A percentile compares a stretch with the other conserved stretches of the same genome.
Conservation (phyloP, 2,329 filamentous ascomycete species). For the Aureobasidium sp. region DNA sequence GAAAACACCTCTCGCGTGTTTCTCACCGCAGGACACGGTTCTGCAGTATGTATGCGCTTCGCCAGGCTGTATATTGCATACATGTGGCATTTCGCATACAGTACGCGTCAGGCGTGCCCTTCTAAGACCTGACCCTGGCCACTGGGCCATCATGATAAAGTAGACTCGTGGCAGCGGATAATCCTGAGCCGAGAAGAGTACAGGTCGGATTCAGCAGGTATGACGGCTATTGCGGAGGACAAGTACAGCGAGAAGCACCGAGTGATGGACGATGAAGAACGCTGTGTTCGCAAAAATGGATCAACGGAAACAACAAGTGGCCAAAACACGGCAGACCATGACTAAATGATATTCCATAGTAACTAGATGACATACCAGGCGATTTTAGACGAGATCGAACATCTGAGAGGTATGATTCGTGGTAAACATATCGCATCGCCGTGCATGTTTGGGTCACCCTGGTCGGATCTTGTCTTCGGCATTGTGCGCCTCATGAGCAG, state of each 20-base stretch:
- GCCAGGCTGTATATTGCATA: background rate
- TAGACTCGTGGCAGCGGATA: no score
- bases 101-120: background rate
- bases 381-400: background rate
- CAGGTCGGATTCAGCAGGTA: background rate
- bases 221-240: background rate
- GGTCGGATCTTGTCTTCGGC: no score
- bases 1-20: background rate
- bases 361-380: background rate
- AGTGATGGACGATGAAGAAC: background rate
- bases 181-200: background rate
- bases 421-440: background rate
- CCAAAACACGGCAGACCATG: background rate
- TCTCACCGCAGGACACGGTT: background rate
- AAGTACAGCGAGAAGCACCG: background rate
- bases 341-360: background rate
- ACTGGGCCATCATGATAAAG: no score
- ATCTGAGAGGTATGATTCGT: background rate
- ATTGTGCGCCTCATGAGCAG: background rate
- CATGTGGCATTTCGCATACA: background rate
- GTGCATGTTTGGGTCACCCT: background rate
- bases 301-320: background rate
- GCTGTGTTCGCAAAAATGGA: background rate
- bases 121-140: no score
- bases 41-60: background rate